phyloP scores from a whole-genome alignment of 176 grass and related monocot species.

The Rhynchospora breviuscula region DNA sequence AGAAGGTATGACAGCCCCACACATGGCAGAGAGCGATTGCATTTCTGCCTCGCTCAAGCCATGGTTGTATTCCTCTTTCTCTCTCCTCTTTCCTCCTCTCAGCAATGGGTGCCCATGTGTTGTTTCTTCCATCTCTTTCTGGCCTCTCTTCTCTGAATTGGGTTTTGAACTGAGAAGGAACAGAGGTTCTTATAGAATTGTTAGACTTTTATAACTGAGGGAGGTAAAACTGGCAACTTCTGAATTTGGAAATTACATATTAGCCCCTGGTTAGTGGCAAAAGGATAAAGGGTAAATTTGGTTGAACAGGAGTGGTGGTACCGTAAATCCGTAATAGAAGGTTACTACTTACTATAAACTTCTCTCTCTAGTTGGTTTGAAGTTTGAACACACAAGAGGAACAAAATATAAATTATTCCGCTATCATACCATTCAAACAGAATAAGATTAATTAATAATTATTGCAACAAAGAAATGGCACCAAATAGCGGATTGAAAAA shows the following conservation, averaged over 20 bases:
- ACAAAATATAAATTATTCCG: no score
- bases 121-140: background rate
- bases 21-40: slow-evolving; percentile 57
- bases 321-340: background rate
- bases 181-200: background rate
- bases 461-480: no score
- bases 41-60: slow-evolving; percentile 48
- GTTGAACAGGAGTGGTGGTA: background rate
- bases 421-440: no score
- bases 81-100: slow-evolving; percentile 27
- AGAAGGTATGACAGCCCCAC: slow-evolving; percentile 57
- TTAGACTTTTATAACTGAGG: background rate
- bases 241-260: background rate
- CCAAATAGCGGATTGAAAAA: no score
- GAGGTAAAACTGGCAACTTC: background rate
- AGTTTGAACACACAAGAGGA: background rate
- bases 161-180: background rate
- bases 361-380: background rate
- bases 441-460: no score
- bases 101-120: slow-evolving; percentile 42
- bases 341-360: background rate
- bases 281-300: background rate
- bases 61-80: slow-evolving; percentile 47
- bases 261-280: background rate
- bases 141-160: background rate